Base-by-base conservation (phyloP, 306 rosid species). In the Gastrolobium bilobum region DNA sequence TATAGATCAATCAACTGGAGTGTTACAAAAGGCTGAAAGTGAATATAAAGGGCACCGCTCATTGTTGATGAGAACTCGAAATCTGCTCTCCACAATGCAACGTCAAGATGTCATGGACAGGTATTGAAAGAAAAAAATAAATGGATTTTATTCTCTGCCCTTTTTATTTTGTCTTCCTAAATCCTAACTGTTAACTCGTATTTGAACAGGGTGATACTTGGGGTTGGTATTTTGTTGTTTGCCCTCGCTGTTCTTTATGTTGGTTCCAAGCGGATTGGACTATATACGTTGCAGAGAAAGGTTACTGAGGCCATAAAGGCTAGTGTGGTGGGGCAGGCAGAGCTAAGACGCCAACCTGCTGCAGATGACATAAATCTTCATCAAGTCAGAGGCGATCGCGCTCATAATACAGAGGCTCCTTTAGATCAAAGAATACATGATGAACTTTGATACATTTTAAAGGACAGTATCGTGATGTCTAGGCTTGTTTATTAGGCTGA, bases 71-170 rank as follows among this genome's bases (percentile, higher is more conserved):
- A 20, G 26, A 20, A 20, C 26, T 20, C 26, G 26, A 20, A 20
- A 20, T 20, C 26, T 20, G 26, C 26, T 20, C 26, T 20, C 26
- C 26, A 20, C 92, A 7, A 92, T 94, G 92, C 97, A 94, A 81
- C 97, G 97, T 30, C 99, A 94, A 89, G 99, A 94, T 85, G 86
- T 94, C 74, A 56, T 92, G 35, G 99, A 91, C 88, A 92, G 97
- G 98, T 92, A 80, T 30, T 42, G 54, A 48, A 69, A 26, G 61
- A 10, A 10, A 26, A 71, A 63, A n/a, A 13, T 10, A 35, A 67
- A 34, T 3, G 5, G 43, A 20, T 52, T 71, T 82, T 10, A 9
- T 10, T 34, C 37, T 29, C 37, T 79, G 29, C 60, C 2, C 33
- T 14, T 51, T 13, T 76, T 10, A 34, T 33, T 71, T 75, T 1